These are phyloP conservation scores for Fraxinus sp. DNA, from an alignment of 305 asterid genomes.

Conservation along the genomic window DNA sequence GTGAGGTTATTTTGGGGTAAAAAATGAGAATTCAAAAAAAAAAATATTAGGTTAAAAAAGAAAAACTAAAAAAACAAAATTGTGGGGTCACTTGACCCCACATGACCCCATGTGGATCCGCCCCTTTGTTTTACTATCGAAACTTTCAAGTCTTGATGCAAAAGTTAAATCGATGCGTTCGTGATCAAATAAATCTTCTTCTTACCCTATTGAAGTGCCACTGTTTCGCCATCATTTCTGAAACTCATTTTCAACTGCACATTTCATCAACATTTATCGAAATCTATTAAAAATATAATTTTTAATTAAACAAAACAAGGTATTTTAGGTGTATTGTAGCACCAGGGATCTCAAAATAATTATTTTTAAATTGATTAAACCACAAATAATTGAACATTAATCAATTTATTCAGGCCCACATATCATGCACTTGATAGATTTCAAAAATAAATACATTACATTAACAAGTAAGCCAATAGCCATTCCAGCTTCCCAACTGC, in stretches of 20 bases:
- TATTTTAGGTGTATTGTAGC: background rate
- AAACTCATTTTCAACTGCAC: background rate
- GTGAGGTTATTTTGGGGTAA: too few species aligned
- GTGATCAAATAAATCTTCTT: background rate
- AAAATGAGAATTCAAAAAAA: too few species aligned
- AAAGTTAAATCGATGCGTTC: background rate
- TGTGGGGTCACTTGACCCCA: too few species aligned
- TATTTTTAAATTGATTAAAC: background rate
- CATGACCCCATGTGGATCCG: too few species aligned
- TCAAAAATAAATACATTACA: background rate
- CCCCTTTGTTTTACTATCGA: background rate
- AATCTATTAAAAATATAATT: background rate
- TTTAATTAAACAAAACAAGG: background rate
- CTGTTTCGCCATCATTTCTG: background rate
- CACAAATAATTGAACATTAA: background rate
- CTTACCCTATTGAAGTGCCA: background rate
- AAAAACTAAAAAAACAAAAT: too few species aligned
- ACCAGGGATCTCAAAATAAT: background rate
- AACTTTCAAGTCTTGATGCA: background rate
- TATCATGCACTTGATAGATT: background rate
- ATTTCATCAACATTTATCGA: background rate
- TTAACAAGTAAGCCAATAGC: background rate
- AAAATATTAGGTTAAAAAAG: too few species aligned
- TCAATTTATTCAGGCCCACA: background rate
- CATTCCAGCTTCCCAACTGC: slow-evolving; percentile 1